Percentiles rank a stretch among this genome's conserved stretches.
Evolutionary conservation across 257 asterid genomes (phyloP).

Genomic region (Salvia splendens): DNA sequence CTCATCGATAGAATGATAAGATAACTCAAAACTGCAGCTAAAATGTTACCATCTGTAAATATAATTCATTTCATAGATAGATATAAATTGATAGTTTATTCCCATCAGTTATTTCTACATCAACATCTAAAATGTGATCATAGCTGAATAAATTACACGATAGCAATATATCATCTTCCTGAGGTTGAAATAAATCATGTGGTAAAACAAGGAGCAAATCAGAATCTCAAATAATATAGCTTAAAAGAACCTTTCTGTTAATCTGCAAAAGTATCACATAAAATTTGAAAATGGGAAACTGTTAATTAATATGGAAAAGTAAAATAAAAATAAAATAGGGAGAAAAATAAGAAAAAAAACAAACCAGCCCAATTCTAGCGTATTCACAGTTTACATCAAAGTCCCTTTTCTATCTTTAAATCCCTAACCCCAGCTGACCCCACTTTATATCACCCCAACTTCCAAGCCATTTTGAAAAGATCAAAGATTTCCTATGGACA

Average conservation of each 20-base stretch:
- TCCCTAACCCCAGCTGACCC: too few relatives aligned
- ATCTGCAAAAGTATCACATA: not conserved
- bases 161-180: not conserved
- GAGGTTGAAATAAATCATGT: constrained; percentile 7
- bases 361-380: too few relatives aligned
- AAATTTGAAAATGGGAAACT: too few relatives aligned
- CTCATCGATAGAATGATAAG: not conserved
- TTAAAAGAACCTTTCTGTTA: not conserved
- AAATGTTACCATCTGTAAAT: not conserved
- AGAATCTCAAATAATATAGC: not conserved
- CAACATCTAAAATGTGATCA: not conserved
- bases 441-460: too few relatives aligned
- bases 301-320: too few relatives aligned
- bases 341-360: too few relatives aligned
- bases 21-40: constrained; percentile 3
- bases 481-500: too few relatives aligned
- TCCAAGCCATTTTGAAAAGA: too few relatives aligned
- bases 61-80: not conserved
- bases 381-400: too few relatives aligned
- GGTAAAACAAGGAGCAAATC: not conserved
- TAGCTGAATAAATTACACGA: not conserved
- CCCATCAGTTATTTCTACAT: not conserved
- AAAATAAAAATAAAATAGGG: too few relatives aligned
- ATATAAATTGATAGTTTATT: not conserved
- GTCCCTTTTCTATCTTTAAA: too few relatives aligned